Evolutionary conservation across 2,329 filamentous ascomycete species (phyloP).

Genomic region (Claviceps purpurea): DNA sequence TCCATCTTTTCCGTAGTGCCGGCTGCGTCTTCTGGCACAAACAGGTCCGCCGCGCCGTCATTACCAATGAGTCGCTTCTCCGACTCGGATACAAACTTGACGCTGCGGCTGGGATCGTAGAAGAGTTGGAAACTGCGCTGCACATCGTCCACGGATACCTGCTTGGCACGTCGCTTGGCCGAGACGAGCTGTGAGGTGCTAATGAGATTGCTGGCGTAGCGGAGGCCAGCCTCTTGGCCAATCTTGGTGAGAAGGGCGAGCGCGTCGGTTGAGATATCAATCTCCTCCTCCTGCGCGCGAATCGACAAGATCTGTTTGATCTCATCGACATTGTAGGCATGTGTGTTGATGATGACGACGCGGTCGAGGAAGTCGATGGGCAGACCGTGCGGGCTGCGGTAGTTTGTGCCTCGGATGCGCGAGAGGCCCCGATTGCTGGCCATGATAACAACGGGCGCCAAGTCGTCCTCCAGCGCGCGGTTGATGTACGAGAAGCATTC

Average conservation of each 20-base stretch:
- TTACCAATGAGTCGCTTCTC: constrained; percentile 91
- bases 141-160: constrained; percentile 77
- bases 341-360: constrained; percentile 90
- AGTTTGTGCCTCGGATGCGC: constrained; percentile 84
- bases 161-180: constrained; percentile 72
- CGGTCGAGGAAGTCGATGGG: constrained; percentile 93
- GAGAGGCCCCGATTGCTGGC: constrained; percentile 90
- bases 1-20: constrained; percentile 27
- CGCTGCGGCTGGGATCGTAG: constrained; percentile 77
- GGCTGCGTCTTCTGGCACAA: constrained; percentile 29
- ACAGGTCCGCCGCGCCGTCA: constrained; percentile 64
- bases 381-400: constrained; percentile 83
- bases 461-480: constrained; percentile 83
- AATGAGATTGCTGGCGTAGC: constrained; percentile 97
- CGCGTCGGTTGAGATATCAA: constrained; percentile 81
- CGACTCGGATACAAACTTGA: constrained; percentile 79
- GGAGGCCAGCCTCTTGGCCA: constrained; percentile 76
- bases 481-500: constrained; percentile 99
- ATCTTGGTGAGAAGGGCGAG: constrained; percentile 92
- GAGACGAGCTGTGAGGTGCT: constrained; percentile 81
- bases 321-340: constrained; percentile 68
- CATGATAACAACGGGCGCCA: constrained; percentile 98
- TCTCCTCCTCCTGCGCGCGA: constrained; percentile 88
- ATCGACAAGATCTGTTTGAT: constrained; percentile 88
- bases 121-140: constrained; percentile 90